Conservation (phyloP, 371 early-diverging fungal genomes). For the Thermomucor indicae-seudaticae region DNA sequence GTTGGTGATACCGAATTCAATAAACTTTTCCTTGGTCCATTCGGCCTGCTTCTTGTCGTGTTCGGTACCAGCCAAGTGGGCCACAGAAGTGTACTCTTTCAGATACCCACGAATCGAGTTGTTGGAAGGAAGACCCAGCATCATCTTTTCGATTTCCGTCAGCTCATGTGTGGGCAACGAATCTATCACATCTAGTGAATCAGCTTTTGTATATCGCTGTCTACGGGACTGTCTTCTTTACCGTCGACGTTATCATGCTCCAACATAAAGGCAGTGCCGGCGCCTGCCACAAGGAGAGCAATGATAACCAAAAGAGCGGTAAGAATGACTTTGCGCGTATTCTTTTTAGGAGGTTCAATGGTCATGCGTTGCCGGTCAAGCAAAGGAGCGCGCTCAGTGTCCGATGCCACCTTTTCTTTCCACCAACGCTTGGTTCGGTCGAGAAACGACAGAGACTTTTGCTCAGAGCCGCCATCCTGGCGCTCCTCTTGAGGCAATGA, state of each 20-base stretch:
- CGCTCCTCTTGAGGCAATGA: slow-evolving; percentile 11
- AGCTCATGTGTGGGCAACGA: no score
- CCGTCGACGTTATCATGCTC: background rate
- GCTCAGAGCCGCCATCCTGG: background rate
- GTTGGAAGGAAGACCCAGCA: slow-evolving; percentile 13
- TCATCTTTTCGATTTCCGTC: slow-evolving; percentile 5
- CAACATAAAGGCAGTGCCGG: slow-evolving; percentile 8
- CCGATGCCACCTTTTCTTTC: background rate
- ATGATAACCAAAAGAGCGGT: slow-evolving; percentile 13
- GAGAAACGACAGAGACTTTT: background rate
- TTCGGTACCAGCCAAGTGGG: slow-evolving; percentile 48
- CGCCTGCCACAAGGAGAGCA: no score
- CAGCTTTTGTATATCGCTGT: background rate
- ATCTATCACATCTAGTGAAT: background rate
- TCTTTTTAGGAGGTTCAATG: slow-evolving; percentile 32
- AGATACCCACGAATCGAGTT: slow-evolving; percentile 30
- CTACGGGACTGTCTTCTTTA: background rate
- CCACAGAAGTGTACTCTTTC: slow-evolving; percentile 44
- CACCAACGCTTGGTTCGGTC: slow-evolving; percentile 12
- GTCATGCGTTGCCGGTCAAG: slow-evolving; percentile 34
- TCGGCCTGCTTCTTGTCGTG: slow-evolving; percentile 41
- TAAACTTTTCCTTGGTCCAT: slow-evolving; percentile 54
- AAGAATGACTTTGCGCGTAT: no score
- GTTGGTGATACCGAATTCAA: slow-evolving; percentile 46
- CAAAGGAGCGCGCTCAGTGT: slow-evolving; percentile 25